phyloP scores from a whole-genome alignment of 2,329 filamentous ascomycete genomes.

The Apiospora rasikravindrae region DNA sequence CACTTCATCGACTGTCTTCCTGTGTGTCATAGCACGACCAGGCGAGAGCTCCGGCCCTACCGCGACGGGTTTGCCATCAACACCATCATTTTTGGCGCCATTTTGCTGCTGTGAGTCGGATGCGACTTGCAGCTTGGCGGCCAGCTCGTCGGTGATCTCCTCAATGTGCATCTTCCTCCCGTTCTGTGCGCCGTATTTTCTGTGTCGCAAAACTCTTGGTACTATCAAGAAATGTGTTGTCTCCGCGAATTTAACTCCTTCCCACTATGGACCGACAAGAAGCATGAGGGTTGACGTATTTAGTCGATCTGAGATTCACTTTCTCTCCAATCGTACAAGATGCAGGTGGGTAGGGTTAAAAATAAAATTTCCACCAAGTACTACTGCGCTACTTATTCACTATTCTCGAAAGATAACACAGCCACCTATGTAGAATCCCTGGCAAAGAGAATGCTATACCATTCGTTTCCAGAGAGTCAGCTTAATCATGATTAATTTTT shows the following conservation, averaged over 20 bases:
- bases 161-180: conserved; percentile 43
- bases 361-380: background rate
- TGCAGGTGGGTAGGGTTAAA: conserved; percentile 10
- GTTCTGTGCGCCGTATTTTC: background rate
- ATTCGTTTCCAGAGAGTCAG: background rate
- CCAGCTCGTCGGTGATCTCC: conserved; percentile 46
- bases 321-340: background rate
- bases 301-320: background rate
- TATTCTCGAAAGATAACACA: background rate
- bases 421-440: background rate
- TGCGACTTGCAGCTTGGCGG: conserved; percentile 44
- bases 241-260: background rate
- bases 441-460: background rate
- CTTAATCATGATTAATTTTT: background rate
- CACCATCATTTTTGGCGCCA: conserved; percentile 19
- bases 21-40: conserved; percentile 43
- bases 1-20: conserved; percentile 61
- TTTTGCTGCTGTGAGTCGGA: conserved; percentile 30
- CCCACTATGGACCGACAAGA: background rate
- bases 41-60: conserved; percentile 53
- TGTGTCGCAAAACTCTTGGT: background rate
- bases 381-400: background rate
- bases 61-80: conserved; percentile 21
- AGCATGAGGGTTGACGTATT: background rate
- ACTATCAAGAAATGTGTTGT: background rate